Base-by-base conservation (phyloP, 1,284 basidiomycete species). In the Ganoderma boninense region DNA sequence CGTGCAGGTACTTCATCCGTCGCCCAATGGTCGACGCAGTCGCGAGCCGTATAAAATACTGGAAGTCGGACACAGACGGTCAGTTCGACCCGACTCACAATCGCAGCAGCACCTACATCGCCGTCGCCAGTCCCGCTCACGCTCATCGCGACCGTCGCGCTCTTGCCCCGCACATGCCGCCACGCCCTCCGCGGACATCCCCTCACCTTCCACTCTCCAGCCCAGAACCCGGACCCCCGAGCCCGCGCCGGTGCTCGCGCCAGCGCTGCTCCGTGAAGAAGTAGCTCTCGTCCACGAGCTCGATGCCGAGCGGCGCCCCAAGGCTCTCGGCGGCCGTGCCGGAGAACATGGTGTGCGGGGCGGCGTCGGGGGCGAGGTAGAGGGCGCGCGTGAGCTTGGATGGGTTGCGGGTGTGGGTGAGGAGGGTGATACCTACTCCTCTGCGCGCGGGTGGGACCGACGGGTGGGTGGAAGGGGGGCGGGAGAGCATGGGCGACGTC, bases 111-210 rank as follows among this genome's bases (percentile, higher is more conserved):
- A 73, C 77, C 68, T 54, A 94, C 92, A 81, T 96, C 94, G 68
- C 94, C 95, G 75, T 95, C 90, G 3, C 94, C 94, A 16, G 95
- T 96, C 0, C 94, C 92, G 49, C 92, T 94, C 32, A 95, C 82
- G 0, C 92, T 94, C n/a, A 96, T 82, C 0, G 89, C 92, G n/a
- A 79, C 78, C 23, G 75, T 80, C 7, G 72, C 75, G 13, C 77
- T 71, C 71, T 82, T 82, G 2, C 84, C 80, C n/a, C 68, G 76
- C 18, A 88, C 66, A 54, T 82, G 85, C 62, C 82, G 81, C 83
- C 83, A 87, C 20, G 81, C 71, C 32, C 79, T 80, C 70, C 80
- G 80, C 43, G 84, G 62, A 73, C 82, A 80, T n/a, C 85, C 79
- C 8, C 78, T 77, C 32, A 79, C 78, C 40, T 77, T 75, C 93